Percentiles rank a stretch among this genome's conserved stretches.
Evolutionary conservation across 164 flowering plant species (phyloP).

Genomic region (Saururus chinensis): DNA sequence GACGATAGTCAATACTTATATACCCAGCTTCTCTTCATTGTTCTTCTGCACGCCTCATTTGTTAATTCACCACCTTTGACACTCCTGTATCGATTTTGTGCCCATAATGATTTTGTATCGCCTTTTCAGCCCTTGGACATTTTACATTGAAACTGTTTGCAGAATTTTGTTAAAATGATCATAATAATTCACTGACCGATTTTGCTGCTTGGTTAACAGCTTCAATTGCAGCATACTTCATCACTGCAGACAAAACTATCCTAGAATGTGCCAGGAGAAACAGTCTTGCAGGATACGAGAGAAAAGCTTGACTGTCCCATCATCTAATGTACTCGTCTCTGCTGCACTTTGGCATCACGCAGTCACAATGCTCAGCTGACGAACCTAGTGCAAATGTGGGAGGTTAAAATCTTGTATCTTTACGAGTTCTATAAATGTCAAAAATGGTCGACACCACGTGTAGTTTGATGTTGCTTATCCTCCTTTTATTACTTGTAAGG

Average conservation of each 20-base stretch:
- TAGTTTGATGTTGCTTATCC: no score
- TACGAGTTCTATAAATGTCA: background rate
- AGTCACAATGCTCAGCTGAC: no score
- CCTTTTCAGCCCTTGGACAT: no score
- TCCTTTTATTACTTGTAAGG: background rate
- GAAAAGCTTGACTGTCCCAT: constrained; percentile 11
- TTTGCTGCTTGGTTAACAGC: constrained; percentile 30
- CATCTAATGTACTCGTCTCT: background rate
- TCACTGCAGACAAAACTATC: constrained; percentile 86
- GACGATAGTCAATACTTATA: no score
- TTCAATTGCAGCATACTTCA: constrained; percentile 79
- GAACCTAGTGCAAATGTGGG: background rate
- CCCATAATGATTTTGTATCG: no score
- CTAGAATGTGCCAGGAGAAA: constrained; percentile 76
- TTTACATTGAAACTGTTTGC: background rate
- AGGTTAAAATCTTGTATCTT: background rate
- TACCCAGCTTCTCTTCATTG: no score
- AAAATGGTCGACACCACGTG: no score
- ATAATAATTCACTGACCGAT: no score
- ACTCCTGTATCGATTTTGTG: no score
- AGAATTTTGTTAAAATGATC: background rate
- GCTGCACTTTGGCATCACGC: background rate
- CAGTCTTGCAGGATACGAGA: constrained; percentile 25
- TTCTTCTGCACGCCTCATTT: no score
- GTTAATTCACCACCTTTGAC: no score